These are phyloP conservation scores for Aquanectria penicillioides DNA, from an alignment of 2,329 filamentous ascomycete species.

Conservation along the genomic window DNA sequence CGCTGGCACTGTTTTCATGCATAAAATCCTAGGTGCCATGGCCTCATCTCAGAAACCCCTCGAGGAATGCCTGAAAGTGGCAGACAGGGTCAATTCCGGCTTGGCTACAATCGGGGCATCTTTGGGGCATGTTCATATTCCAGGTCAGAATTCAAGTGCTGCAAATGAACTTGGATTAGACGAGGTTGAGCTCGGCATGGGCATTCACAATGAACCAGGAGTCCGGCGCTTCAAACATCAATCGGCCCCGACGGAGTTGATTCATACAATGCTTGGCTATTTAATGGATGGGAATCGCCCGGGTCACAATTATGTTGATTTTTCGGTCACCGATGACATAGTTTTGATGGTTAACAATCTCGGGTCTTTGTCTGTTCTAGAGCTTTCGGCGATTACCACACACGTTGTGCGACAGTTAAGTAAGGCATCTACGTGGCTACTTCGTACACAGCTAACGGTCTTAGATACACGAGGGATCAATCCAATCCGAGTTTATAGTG, in stretches of 20 bases:
- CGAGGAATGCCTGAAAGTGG: not conserved
- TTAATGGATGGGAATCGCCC: not conserved
- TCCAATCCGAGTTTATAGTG: not conserved
- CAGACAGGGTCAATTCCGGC: not conserved
- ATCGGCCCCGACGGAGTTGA: not conserved
- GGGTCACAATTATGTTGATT: not conserved
- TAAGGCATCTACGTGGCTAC: not conserved
- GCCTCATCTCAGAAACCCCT: not conserved
- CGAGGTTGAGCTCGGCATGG: constrained; percentile 64
- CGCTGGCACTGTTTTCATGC: constrained; percentile 41
- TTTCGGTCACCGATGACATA: not conserved
- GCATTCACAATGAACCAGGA: constrained; percentile 33
- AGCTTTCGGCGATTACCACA: not conserved
- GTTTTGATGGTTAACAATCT: not conserved
- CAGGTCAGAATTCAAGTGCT: constrained; percentile 49
- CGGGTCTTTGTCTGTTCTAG: not conserved
- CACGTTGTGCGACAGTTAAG: not conserved
- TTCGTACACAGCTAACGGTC: not conserved
- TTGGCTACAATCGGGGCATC: not conserved
- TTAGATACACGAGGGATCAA: not conserved
- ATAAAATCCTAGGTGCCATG: not conserved
- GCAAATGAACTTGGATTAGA: constrained; percentile 58
- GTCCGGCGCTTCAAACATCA: not conserved
- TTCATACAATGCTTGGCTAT: not conserved
- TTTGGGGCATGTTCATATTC: constrained; percentile 62